Base-by-base conservation (phyloP, 164 flowering plant genomes). In the Tinospora cordifolia region DNA sequence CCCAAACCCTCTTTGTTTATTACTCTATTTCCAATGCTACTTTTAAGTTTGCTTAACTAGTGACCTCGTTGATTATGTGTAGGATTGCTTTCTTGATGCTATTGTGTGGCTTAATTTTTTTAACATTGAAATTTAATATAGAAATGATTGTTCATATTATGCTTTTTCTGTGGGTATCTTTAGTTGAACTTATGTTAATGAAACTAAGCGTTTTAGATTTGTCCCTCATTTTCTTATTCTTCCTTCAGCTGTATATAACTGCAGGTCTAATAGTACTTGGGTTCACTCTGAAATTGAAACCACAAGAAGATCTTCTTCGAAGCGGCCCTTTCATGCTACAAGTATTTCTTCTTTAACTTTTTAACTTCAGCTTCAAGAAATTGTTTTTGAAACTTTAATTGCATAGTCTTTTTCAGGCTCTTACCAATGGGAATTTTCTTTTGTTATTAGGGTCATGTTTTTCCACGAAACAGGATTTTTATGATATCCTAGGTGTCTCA, bases 401-500 rank as follows among this genome's bases (percentile, higher is more conserved):
- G 12, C n/a, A 4, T 17, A 24, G 10, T 19, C 36, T 22, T 66
- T 17, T 1, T 26, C 40, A 44, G 57, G 27, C 60, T 65, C 11
- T 21, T 25, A 54, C 9, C 12, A 14, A 27, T 17, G 30, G 64
- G 26, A 62, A 17, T 17, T 58, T 72, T 40, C 25, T 27, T 49
- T 6, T 13, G 14, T 62, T 44, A 67, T 41, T 72, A 89, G 98
- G 87, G 30, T 27, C 54, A 60, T 69, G 74, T 72, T 74, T 36
- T 46, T 81, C 86, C 0, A 41, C 58, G 41, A 75, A 76, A 68
- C 81, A 75, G 41, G 88, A 84, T 75, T 86, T 86, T 64, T 93
- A 94, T 77, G 84, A 88, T 63, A 75, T 87, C 64, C 90, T 94
- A 40, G 96, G 95, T 59, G 88, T 91, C 60, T 74, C 87, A 14